A percentile compares a stretch with the other conserved stretches of the same genome.
Evolutionary conservation across 495 filamentous ascomycete genomes (phyloP).

Genomic region (Penicillium bovifimosum): DNA sequence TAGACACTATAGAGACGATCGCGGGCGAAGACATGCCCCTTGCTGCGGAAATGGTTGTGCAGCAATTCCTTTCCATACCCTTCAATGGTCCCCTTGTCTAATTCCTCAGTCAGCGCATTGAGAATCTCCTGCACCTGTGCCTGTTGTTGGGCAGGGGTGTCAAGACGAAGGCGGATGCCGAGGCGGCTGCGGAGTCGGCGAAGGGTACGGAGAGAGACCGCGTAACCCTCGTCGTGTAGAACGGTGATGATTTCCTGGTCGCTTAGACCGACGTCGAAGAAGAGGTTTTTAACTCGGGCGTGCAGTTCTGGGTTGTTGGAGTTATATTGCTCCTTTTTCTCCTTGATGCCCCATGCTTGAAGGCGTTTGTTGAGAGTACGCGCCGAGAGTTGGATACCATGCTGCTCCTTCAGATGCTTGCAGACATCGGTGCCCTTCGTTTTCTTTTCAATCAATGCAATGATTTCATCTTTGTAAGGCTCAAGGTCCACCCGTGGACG

Average conservation of each 20-base stretch:
- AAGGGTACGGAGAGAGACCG: constrained; percentile 3
- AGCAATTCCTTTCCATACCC: constrained; percentile 14
- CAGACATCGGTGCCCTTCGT: constrained; percentile 4
- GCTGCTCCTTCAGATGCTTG: constrained; percentile 6
- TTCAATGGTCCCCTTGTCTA: constrained; percentile 11
- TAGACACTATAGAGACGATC: constrained; percentile 14
- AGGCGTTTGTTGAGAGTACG: constrained; percentile 5
- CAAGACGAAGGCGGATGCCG: constrained; percentile 6
- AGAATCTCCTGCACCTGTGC: constrained; percentile 6
- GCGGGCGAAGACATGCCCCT: constrained; percentile 10
- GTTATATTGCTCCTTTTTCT: background rate
- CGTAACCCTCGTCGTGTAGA: constrained; percentile 4
- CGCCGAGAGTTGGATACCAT: constrained; percentile 5
- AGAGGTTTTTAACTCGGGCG: constrained; percentile 2
- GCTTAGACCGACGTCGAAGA: constrained; percentile 1
- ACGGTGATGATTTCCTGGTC: constrained; percentile 2
- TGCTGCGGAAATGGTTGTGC: constrained; percentile 10
- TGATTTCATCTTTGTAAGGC: background rate
- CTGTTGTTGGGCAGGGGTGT: constrained; percentile 1
- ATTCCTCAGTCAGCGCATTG: constrained; percentile 1
- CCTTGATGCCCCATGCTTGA: constrained; percentile 5
- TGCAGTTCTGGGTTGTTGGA: constrained; percentile 6
- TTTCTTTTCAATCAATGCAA: constrained; percentile 2
- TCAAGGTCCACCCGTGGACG: constrained; percentile 1
- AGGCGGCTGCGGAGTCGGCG: constrained; percentile 2